These are phyloP conservation scores for Aspergillus affinis DNA, from an alignment of 495 filamentous ascomycete species.

Conservation along the genomic window DNA sequence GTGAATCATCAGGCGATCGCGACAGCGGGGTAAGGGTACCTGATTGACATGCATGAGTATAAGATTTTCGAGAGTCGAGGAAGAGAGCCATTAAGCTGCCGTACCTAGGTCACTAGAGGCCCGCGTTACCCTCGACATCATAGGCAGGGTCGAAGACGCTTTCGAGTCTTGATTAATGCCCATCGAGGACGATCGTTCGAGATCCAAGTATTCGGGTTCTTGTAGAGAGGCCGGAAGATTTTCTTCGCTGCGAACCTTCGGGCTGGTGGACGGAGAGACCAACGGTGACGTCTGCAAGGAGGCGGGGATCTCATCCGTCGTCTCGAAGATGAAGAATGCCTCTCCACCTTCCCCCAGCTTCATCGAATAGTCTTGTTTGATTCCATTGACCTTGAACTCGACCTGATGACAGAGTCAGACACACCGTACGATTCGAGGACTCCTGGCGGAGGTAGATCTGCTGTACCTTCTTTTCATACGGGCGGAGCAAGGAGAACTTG, in stretches of 20 bases:
- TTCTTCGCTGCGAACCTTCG: slow-evolving; percentile 56
- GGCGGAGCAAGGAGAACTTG: slow-evolving; percentile 93
- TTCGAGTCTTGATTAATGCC: slow-evolving; percentile 18
- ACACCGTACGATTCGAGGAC: not conserved
- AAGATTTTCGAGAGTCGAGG: not conserved
- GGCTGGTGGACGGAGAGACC: slow-evolving; percentile 82
- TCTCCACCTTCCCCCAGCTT: slow-evolving; percentile 97
- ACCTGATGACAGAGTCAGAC: slow-evolving; percentile 51
- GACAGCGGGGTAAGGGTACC: slow-evolving; percentile 63
- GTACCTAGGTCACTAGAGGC: slow-evolving; percentile 53
- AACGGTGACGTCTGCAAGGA: slow-evolving; percentile 91
- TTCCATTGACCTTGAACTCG: slow-evolving; percentile 92
- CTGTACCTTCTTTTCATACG: slow-evolving; percentile 91
- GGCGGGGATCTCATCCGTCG: slow-evolving; percentile 80
- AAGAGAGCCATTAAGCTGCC: slow-evolving; percentile 1
- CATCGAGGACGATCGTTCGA: slow-evolving; percentile 41
- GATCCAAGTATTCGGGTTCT: slow-evolving; percentile 82
- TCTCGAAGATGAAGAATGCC: slow-evolving; percentile 98
- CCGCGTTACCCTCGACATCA: slow-evolving; percentile 45
- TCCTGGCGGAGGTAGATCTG: not conserved
- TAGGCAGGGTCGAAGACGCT: slow-evolving; percentile 25
- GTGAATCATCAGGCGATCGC: slow-evolving; percentile 57
- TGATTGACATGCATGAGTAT: slow-evolving; percentile 25
- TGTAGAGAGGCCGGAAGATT: slow-evolving; percentile 58
- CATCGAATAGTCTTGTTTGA: slow-evolving; percentile 93